A percentile compares a stretch with the other conserved stretches of the same genome.
These are phyloP conservation scores for Raddia distichophylla DNA, from an alignment of 176 grass and related monocot species.

Conservation along the genomic window DNA sequence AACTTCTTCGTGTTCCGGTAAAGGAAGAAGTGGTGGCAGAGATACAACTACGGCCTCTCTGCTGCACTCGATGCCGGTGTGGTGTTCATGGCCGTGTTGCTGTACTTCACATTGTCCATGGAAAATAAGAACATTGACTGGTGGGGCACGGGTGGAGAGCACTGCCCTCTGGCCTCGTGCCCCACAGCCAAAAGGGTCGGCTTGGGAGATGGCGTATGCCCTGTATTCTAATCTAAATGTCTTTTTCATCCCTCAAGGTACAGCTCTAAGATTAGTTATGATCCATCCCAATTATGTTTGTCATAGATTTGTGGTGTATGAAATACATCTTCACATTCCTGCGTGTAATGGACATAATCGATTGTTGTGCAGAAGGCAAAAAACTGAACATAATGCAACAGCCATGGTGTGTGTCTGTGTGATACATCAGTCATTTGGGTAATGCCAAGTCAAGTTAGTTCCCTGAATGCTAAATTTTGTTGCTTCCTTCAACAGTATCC, in stretches of 20 bases:
- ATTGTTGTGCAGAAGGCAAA: background rate
- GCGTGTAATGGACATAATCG: constrained; percentile 31
- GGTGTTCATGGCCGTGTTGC: constrained; percentile 73
- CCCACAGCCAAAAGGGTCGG: constrained; percentile 58
- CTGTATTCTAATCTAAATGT: constrained; percentile 48
- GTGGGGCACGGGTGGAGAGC: constrained; percentile 73
- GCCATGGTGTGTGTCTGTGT: background rate
- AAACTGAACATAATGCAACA: background rate
- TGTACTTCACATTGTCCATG: constrained; percentile 75
- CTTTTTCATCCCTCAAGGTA: background rate
- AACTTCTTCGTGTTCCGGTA: constrained; percentile 78
- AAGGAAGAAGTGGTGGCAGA: constrained; percentile 77
- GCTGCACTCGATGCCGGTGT: constrained; percentile 65
- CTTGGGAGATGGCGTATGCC: constrained; percentile 45
- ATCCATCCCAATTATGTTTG: constrained; percentile 3
- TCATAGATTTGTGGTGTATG: background rate
- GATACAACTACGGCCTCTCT: constrained; percentile 92
- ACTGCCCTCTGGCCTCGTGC: constrained; percentile 68
- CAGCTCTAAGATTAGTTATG: constrained; percentile 15
- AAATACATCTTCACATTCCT: background rate
- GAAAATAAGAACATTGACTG: constrained; percentile 51
- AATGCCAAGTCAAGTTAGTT: constrained; percentile 24
- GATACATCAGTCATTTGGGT: constrained; percentile 5
- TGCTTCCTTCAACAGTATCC: too few species aligned
- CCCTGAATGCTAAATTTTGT: constrained; percentile 16